A percentile compares a stretch with the other conserved stretches of the same genome.
phyloP scores from a whole-genome alignment of 1,284 basidiomycete species.

The Pholiota adiposa region DNA sequence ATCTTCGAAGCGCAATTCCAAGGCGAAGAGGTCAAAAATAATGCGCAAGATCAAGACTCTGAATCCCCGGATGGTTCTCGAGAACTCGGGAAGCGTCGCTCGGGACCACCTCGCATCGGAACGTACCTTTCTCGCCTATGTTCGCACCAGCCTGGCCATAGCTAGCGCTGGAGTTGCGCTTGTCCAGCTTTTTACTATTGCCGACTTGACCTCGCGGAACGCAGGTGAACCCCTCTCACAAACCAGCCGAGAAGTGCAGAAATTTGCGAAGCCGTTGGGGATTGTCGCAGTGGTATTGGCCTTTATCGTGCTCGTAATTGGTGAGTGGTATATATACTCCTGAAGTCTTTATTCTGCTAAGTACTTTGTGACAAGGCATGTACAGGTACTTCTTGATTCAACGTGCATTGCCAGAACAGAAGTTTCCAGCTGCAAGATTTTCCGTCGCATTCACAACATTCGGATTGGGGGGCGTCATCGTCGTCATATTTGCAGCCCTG shows the following conservation, averaged over 20 bases:
- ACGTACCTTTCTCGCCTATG: constrained; percentile 53
- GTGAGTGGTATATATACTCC: constrained; percentile 31
- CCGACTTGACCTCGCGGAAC: constrained; percentile 31
- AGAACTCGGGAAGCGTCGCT: constrained; percentile 50
- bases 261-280: constrained; percentile 56
- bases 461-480: constrained; percentile 1
- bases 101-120: constrained; percentile 55
- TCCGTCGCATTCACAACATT: constrained; percentile 7
- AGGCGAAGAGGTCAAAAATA: neutral
- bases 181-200: constrained; percentile 58
- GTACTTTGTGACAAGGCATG: constrained; percentile 33
- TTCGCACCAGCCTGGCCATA: constrained; percentile 50
- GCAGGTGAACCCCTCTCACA: constrained; percentile 2
- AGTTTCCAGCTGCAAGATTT: constrained; percentile 4
- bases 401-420: constrained; percentile 1
- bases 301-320: constrained; percentile 47
- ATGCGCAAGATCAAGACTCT: constrained; percentile 8
- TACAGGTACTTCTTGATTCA: constrained; percentile 50
- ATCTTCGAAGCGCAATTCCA: neutral
- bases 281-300: constrained; percentile 51
- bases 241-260: constrained; percentile 25
- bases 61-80: constrained; percentile 34
- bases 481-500: constrained; percentile 6
- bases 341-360: neutral
- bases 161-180: constrained; percentile 57